These are phyloP conservation scores for Pyricularia grisea DNA, from an alignment of 2,329 filamentous ascomycete species.

Conservation along the genomic window DNA sequence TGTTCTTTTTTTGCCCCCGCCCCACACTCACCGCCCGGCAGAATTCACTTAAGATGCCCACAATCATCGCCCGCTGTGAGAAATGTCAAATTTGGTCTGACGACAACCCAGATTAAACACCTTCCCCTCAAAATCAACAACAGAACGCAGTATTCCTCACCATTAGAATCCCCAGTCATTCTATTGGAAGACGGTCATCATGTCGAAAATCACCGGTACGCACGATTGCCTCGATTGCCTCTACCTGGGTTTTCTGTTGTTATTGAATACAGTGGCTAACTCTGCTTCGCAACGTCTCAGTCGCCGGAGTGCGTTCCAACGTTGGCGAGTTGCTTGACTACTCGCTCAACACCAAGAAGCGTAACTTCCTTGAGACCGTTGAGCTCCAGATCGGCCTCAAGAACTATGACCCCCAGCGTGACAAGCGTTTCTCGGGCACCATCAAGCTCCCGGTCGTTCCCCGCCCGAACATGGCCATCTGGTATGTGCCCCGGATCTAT, in stretches of 20 bases:
- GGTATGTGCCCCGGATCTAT: conserved; percentile 5
- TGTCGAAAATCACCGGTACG: conserved; percentile 52
- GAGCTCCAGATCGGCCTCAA: conserved; percentile 63
- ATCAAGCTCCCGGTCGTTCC: conserved; percentile 86
- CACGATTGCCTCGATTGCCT: not conserved
- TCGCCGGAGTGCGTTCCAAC: conserved; percentile 89
- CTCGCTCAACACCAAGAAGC: conserved; percentile 87
- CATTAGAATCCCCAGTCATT: conserved; percentile 14
- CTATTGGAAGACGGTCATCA: conserved; percentile 63
- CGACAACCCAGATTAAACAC: not conserved
- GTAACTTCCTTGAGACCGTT: conserved; percentile 92
- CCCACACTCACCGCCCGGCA: not conserved
- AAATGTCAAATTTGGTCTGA: not conserved
- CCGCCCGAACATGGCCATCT: conserved; percentile 46
- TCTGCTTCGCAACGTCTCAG: conserved; percentile 15
- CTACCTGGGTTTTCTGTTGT: conserved; percentile 6
- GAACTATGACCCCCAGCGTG: conserved; percentile 99
- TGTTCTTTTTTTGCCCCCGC: not conserved
- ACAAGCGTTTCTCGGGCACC: conserved; percentile 99
- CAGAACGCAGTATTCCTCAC: conserved; percentile 16
- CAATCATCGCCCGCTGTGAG: not conserved
- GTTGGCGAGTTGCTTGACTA: conserved; percentile 91
- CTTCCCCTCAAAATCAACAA: not conserved
- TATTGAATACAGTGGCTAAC: conserved; percentile 6
- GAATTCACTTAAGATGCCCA: not conserved